Conservation (phyloP, 495 filamentous ascomycete species). For the Pseudotulostoma volvatum region DNA sequence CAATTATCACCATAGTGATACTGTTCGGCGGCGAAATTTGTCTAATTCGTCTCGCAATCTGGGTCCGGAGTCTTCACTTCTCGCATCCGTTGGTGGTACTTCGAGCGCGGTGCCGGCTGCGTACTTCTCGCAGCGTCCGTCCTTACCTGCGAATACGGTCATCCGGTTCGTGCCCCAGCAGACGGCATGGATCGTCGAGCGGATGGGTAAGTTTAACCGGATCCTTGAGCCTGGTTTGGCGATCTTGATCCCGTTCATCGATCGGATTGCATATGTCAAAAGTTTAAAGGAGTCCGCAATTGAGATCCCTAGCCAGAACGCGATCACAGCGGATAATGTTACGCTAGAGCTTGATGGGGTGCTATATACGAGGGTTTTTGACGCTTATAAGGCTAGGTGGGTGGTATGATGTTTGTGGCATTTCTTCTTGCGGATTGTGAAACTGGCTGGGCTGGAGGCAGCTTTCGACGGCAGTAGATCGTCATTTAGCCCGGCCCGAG, state of each 20-base stretch:
- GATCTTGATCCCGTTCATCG: conserved; percentile 75
- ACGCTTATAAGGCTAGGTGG: conserved; percentile 91
- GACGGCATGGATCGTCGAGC: conserved; percentile 98
- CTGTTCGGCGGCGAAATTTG: conserved; percentile 18
- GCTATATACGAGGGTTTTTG: conserved; percentile 86
- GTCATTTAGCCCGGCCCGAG: too few relatives aligned
- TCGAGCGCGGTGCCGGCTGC: conserved; percentile 17
- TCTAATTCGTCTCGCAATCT: conserved; percentile 17
- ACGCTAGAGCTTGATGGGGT: conserved; percentile 92
- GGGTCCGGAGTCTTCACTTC: conserved; percentile 22
- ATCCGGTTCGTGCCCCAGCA: conserved; percentile 97
- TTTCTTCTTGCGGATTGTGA: too few relatives aligned
- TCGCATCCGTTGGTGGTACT: conserved; percentile 10
- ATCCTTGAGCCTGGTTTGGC: conserved; percentile 86
- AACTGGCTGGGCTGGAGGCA: too few relatives aligned
- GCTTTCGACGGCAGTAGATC: too few relatives aligned
- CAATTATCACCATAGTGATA: not conserved
- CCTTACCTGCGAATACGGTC: conserved; percentile 80
- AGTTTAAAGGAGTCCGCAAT: conserved; percentile 89
- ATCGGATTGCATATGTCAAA: conserved; percentile 96
- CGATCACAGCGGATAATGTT: conserved; percentile 97
- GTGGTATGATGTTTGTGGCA: conserved; percentile 5
- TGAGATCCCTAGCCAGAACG: conserved; percentile 90
- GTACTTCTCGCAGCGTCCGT: conserved; percentile 43
- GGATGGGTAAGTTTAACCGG: conserved; percentile 91